A percentile compares a stretch with the other conserved stretches of the same genome.
These are phyloP conservation scores for Podaxis sp. DNA, from an alignment of 768 basidiomycete genomes.

Conservation along the genomic window DNA sequence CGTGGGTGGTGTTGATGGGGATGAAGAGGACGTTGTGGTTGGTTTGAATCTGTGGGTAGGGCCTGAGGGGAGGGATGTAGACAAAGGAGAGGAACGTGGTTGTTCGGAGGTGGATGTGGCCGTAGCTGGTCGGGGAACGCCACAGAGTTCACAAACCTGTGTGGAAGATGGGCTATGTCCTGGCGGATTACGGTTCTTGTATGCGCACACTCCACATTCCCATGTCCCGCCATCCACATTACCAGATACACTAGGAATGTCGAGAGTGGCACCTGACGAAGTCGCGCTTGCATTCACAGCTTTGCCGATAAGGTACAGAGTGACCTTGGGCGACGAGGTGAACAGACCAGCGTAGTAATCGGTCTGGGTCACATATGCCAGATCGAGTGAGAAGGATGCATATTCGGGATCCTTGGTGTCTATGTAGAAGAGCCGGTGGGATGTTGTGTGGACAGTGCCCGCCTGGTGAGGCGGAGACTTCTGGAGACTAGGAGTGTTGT, in stretches of 20 bases:
- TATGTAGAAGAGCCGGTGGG: slow-evolving; percentile 85
- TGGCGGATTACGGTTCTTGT: slow-evolving; percentile 63
- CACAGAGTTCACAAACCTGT: slow-evolving; percentile 78
- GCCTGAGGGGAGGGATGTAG: slow-evolving; percentile 39
- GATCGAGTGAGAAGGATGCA: slow-evolving; percentile 62
- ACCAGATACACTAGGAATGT: slow-evolving; percentile 41
- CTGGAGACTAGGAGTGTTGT: slow-evolving; percentile 56
- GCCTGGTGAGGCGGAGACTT: slow-evolving; percentile 80
- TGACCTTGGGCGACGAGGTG: slow-evolving; percentile 87
- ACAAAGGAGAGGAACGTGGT: slow-evolving; percentile 47
- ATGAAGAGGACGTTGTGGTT: slow-evolving; percentile 34
- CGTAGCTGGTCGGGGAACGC: slow-evolving; percentile 59
- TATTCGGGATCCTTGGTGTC: slow-evolving; percentile 47
- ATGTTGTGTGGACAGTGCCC: slow-evolving; percentile 72
- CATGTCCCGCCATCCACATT: slow-evolving; percentile 40
- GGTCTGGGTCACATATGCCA: slow-evolving; percentile 58
- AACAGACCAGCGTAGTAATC: slow-evolving; percentile 91
- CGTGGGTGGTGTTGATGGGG: slow-evolving; percentile 23
- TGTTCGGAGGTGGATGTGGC: slow-evolving; percentile 21
- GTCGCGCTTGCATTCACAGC: background rate
- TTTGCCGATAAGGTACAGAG: slow-evolving; percentile 30
- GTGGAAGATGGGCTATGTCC: slow-evolving; percentile 70
- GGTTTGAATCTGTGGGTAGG: slow-evolving; percentile 21
- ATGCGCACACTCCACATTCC: slow-evolving; percentile 90
- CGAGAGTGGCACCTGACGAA: background rate